Percentiles rank a stretch among this genome's conserved stretches.
Conservation (phyloP, 2,329 filamentous ascomycete species). For the Fusarium sp. region DNA sequence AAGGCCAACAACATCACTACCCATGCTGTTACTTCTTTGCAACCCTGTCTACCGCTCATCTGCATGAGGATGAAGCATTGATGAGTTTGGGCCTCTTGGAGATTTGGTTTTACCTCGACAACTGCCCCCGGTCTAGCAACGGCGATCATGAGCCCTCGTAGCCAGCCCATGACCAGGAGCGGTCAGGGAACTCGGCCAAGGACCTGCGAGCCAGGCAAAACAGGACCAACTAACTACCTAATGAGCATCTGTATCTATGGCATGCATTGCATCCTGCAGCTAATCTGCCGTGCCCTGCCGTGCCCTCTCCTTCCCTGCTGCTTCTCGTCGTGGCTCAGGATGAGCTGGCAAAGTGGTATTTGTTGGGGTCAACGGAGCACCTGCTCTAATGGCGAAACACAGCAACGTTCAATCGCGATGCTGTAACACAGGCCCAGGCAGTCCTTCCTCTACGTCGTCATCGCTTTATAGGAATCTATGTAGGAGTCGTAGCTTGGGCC, state of each 20-base stretch:
- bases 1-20: constrained; percentile 4
- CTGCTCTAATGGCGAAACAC: constrained; percentile 22
- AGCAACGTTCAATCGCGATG: constrained; percentile 9
- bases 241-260: constrained; percentile 45
- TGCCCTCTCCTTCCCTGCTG: constrained; percentile 27
- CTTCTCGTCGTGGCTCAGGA: constrained; percentile 32
- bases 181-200: constrained; percentile 39
- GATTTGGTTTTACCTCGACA: constrained; percentile 23
- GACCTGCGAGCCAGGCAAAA: constrained; percentile 24
- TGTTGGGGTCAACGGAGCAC: constrained; percentile 12
- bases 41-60: constrained; percentile 20
- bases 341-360: constrained; percentile 38
- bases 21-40: constrained; percentile 17
- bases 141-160: constrained; percentile 42
- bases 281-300: constrained; percentile 41
- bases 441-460: constrained; percentile 28
- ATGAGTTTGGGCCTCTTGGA: constrained; percentile 15
- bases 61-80: constrained; percentile 23
- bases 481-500: constrained; percentile 34
- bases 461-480: constrained; percentile 27
- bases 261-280: constrained; percentile 48
- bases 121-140: constrained; percentile 39
- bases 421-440: constrained; percentile 22
- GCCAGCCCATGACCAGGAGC: constrained; percentile 42
- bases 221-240: constrained; percentile 40